Base-by-base conservation (phyloP, 169 alveolate species). In the Cryptosporidium sp. region DNA sequence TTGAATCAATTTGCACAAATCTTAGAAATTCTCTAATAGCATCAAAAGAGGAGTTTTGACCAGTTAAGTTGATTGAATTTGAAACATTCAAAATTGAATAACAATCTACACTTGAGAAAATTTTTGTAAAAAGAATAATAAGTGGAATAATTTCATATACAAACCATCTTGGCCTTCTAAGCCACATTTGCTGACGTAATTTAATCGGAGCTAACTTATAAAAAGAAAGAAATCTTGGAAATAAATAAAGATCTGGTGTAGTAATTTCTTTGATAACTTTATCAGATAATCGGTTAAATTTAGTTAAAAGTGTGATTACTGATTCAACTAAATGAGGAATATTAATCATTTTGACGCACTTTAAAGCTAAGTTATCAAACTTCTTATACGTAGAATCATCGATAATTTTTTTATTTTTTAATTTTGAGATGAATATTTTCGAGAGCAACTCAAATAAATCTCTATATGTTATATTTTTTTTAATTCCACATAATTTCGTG, bases 161-260 rank as follows among this genome's bases (percentile, higher is more conserved):
- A 43, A 80, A 80, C 89, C 89, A 80, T 37, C 74, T 50, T 16
- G 89, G 89, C 39, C 89, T 80, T 41, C 70, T 65, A 10, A 80
- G 68, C 89, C 89, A 80, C 75, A 80, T 80, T 62, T 80, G 89
- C 39, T 80, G 89, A 37, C 75, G 73, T 37, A 80, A 67, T n/a
- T 80, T 80, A 31, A 80, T 62, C 26, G 89, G 89, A 45, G 89
- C 89, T 33, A 65, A 39, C 26, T 80, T 80, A 80, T 80, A 80
- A 26, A 80, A 80, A 21, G 67, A 37, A 37, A 65, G 48, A 41
- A 80, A 80, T 21, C 80, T 80, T 37, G 89, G 89, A 65, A 65
- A 80, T 16, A 80, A 41, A 67, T 43, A 67, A 29, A 65, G 55
- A 80, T 80, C 89, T n/a, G 75, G 75, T 0, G 89, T 62, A 12